phyloP scores from a whole-genome alignment of 148 eudicot genomes.

The Amaranthus palmeri region DNA sequence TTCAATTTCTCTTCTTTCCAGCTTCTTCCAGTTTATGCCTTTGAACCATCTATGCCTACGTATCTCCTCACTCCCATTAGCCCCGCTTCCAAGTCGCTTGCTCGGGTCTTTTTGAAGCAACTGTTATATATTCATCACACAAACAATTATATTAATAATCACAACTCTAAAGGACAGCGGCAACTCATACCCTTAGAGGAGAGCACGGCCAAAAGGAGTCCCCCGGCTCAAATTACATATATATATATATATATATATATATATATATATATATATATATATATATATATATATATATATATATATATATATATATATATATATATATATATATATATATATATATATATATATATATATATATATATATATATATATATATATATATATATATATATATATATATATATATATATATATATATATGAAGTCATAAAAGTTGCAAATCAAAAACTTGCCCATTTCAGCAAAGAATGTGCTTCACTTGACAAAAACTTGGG shows the following conservation, averaged over 20 bases:
- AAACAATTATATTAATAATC: neutral
- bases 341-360: too few relatives aligned
- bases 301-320: too few relatives aligned
- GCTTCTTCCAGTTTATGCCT: conserved; percentile 49
- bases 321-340: too few relatives aligned
- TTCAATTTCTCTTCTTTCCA: conserved; percentile 38
- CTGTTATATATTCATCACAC: conserved; percentile 16
- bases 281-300: too few relatives aligned
- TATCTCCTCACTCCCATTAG: conserved; percentile 29
- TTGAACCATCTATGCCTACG: conserved; percentile 49
- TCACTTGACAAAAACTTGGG: conserved; percentile 72
- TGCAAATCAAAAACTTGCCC: conserved; percentile 32
- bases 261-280: too few relatives aligned
- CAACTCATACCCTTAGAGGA: too few relatives aligned
- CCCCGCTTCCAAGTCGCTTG: conserved; percentile 43
- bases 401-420: neutral
- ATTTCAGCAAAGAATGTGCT: conserved; percentile 79
- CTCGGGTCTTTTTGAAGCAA: conserved; percentile 41
- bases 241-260: too few relatives aligned
- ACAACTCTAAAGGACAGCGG: too few relatives aligned
- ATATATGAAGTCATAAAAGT: neutral
- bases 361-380: too few relatives aligned
- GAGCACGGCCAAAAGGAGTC: too few relatives aligned
- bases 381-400: too few relatives aligned
- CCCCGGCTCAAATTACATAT: too few relatives aligned